Evolutionary conservation across 2,329 filamentous ascomycete genomes (phyloP).

Genomic region (Nannizziopsis arthrosporioides): DNA sequence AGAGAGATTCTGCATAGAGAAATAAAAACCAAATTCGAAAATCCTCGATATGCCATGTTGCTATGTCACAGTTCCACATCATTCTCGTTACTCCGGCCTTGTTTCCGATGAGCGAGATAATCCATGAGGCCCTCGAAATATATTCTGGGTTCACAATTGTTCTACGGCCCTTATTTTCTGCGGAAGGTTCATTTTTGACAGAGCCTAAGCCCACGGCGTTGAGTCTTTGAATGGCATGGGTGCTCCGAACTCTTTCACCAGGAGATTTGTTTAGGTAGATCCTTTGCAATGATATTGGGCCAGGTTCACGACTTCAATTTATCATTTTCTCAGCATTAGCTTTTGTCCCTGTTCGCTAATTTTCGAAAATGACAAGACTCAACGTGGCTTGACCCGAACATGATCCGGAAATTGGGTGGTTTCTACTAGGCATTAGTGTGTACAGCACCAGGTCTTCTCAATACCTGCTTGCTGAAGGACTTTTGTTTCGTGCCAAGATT

Average conservation of each 20-base stretch:
- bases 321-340: not conserved
- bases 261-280: constrained; percentile 3
- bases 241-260: not conserved
- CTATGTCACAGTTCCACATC: constrained; percentile 7
- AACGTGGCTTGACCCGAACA: not conserved
- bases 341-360: not conserved
- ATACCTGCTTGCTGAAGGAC: constrained; percentile 58
- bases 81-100: not conserved
- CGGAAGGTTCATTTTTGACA: not conserved
- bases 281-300: not conserved
- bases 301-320: not conserved
- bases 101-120: constrained; percentile 1
- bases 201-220: not conserved
- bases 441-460: constrained; percentile 51
- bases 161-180: not conserved
- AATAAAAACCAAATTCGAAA: constrained; percentile 20
- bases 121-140: constrained; percentile 1
- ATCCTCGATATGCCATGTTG: constrained; percentile 5
- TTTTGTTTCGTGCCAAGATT: constrained; percentile 51
- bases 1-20: constrained; percentile 70
- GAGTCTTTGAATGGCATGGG: not conserved
- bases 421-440: constrained; percentile 51
- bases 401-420: not conserved
- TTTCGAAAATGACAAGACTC: no score
- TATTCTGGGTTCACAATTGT: constrained; percentile 3